Conservation (phyloP, 2,329 filamentous ascomycete species). For the Aspergillus costaricaensis region DNA sequence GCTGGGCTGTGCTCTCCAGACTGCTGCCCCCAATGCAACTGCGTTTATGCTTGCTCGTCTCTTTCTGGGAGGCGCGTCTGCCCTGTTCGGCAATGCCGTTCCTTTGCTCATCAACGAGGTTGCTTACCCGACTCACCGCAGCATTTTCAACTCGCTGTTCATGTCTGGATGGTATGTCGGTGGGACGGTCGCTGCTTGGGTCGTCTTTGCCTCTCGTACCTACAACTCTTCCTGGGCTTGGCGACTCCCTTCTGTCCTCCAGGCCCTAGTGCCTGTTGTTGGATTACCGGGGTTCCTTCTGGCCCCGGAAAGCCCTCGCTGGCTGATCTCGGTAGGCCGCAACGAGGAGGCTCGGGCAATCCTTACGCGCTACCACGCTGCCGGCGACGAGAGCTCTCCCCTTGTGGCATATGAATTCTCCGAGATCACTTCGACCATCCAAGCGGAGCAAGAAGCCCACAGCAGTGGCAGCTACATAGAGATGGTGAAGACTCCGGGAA, state of each 20-base stretch:
- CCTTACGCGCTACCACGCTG: constrained; percentile 23
- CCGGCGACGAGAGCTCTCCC: constrained; percentile 19
- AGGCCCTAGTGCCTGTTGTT: constrained; percentile 20
- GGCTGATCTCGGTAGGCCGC: constrained; percentile 22
- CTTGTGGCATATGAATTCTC: constrained; percentile 23
- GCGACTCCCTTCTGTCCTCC: constrained; percentile 27
- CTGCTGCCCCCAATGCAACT: constrained; percentile 26
- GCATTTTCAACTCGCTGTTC: constrained; percentile 36
- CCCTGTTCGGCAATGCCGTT: constrained; percentile 34
- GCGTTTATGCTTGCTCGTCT: constrained; percentile 41
- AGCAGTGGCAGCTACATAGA: constrained; percentile 19
- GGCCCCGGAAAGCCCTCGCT: constrained; percentile 26
- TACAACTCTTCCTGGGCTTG: constrained; percentile 25
- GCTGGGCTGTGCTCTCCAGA: constrained; percentile 32
- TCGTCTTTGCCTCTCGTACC: constrained; percentile 26
- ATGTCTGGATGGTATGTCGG: constrained; percentile 40
- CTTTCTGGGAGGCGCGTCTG: constrained; percentile 40
- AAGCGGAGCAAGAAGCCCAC: constrained; percentile 17
- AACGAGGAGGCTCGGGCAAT: constrained; percentile 20
- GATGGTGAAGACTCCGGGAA: constrained; percentile 19
- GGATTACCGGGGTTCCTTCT: constrained; percentile 21
- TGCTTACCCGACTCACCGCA: constrained; percentile 45
- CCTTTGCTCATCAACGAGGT: constrained; percentile 49
- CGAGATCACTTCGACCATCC: constrained; percentile 22
- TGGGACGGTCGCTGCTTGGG: constrained; percentile 29